A percentile compares a stretch with the other conserved stretches of the same genome.
Evolutionary conservation across 345 rosid genomes (phyloP).

Genomic region (Crucihimalaya himalaica): DNA sequence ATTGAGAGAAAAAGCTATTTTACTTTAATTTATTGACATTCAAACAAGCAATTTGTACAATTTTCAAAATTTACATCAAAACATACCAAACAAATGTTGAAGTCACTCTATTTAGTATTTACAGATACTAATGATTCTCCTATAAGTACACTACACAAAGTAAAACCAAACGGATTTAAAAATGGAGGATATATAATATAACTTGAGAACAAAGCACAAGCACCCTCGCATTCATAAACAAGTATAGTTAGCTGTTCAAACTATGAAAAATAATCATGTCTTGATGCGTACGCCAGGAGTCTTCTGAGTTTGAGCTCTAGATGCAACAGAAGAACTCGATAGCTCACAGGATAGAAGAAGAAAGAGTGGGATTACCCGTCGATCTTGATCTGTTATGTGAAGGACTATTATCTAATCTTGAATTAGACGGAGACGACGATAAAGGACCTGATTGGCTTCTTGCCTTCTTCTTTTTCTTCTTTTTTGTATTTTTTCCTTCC

Average conservation of each 20-base stretch:
- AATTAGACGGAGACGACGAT: constrained; percentile 3
- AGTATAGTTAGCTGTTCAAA: constrained; percentile 4
- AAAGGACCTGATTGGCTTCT: constrained; percentile 36
- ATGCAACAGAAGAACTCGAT: no score
- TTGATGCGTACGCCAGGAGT: no score
- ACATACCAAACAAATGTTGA: neutral
- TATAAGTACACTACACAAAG: neutral
- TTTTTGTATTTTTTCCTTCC: constrained; percentile 61
- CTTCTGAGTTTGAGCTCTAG: no score
- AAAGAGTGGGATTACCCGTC: constrained; percentile 17
- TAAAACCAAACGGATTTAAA: neutral
- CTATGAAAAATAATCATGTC: neutral
- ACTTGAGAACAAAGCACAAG: constrained; percentile 14
- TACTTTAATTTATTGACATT: neutral
- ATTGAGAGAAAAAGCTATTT: neutral
- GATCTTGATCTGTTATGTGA: constrained; percentile 28
- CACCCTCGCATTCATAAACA: constrained; percentile 16
- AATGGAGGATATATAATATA: neutral
- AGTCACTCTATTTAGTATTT: neutral
- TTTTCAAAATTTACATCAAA: neutral
- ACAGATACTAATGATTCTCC: constrained; percentile 16
- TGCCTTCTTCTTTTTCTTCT: constrained; percentile 35
- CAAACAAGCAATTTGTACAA: constrained; percentile 10
- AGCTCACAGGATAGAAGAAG: neutral
- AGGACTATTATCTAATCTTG: neutral